These are phyloP conservation scores for Vitis vinifera DNA, from an alignment of 164 flowering plant species.

Conservation along the genomic window ASM3070453v1 NC_081815.1:19563001-19563500, in stretches of 20 bases:
- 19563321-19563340: background rate
- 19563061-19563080: too few species aligned
- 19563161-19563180: background rate
- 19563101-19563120: background rate
- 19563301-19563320: background rate
- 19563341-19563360: background rate
- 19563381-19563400: slow-evolving; percentile 9
- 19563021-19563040: too few species aligned
- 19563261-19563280: background rate
- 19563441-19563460: too few species aligned
- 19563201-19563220: slow-evolving; percentile 2
- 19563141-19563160: background rate
- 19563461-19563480: too few species aligned
- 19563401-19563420: background rate
- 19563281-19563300: background rate
- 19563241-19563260: background rate
- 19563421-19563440: slow-evolving; percentile 1
- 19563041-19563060: too few species aligned
- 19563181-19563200: background rate
- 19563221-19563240: background rate
- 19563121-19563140: slow-evolving; percentile 4
- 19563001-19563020: too few species aligned
- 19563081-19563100: too few species aligned
- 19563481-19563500: too few species aligned
- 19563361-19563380: background rate